Evolutionary conservation across 106 monocot species (phyloP).

Genomic region (Apostasia shenzhenica): DNA sequence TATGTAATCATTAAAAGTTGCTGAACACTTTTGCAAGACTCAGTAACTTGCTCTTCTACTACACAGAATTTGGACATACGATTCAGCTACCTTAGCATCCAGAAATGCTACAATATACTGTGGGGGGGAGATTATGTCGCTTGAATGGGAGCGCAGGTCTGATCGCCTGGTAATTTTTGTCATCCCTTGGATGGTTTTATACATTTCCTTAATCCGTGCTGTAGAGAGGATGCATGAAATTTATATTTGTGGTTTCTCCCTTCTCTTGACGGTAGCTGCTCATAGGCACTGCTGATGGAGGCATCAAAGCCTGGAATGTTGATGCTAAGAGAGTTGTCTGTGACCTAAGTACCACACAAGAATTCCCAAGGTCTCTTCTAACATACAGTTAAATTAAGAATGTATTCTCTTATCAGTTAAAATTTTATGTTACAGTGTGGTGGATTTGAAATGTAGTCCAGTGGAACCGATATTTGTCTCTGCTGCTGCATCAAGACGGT

Average conservation of each 20-base stretch:
- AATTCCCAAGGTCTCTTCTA: conserved; percentile 68
- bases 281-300: conserved; percentile 94
- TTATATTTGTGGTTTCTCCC: conserved; percentile 14
- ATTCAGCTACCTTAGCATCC: conserved; percentile 76
- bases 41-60: not conserved
- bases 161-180: conserved; percentile 71
- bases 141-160: conserved; percentile 93
- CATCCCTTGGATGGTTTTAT: not conserved
- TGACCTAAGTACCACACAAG: conserved; percentile 72
- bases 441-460: conserved; percentile 93
- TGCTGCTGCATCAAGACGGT: conserved; percentile 94
- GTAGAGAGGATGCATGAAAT: conserved; percentile 6
- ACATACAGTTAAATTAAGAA: not conserved
- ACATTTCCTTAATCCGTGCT: not conserved
- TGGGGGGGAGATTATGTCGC: conserved; percentile 82
- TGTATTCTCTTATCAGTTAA: not conserved
- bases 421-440: conserved; percentile 37
- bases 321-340: conserved; percentile 99
- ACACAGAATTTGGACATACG: conserved; percentile 95
- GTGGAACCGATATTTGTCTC: conserved; percentile 95
- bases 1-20: not conserved
- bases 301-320: conserved; percentile 99
- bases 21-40: not conserved
- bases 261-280: conserved; percentile 74
- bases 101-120: conserved; percentile 98